Conservation (phyloP, 768 basidiomycete genomes). For the Heimioporus sp. region DNA sequence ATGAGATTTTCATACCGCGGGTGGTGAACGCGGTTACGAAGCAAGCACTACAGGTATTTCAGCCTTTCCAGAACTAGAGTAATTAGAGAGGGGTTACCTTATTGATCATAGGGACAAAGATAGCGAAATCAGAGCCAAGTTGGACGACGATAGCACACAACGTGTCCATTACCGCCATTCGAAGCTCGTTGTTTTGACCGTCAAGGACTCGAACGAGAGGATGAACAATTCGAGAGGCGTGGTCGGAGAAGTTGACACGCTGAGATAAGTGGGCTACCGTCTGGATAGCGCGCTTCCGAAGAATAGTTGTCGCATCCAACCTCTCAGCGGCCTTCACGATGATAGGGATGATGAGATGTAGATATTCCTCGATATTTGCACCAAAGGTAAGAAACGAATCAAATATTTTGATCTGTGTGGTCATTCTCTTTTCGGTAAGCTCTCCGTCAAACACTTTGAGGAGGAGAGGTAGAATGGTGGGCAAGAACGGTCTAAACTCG, state of each 20-base stretch:
- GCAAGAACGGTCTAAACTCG: slow-evolving; percentile 95
- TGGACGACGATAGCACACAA: slow-evolving; percentile 90
- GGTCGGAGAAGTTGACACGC: slow-evolving; percentile 96
- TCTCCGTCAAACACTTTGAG: slow-evolving; percentile 93
- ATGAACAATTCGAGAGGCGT: slow-evolving; percentile 95
- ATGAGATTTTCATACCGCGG: slow-evolving; percentile 86
- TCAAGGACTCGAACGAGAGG: slow-evolving; percentile 88
- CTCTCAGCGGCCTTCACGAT: slow-evolving; percentile 91
- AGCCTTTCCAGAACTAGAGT: neutral
- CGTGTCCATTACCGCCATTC: slow-evolving; percentile 87
- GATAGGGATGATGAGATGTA: slow-evolving; percentile 94
- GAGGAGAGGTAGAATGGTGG: slow-evolving; percentile 83
- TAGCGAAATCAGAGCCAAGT: slow-evolving; percentile 94
- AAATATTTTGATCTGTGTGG: slow-evolving; percentile 86
- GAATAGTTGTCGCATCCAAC: slow-evolving; percentile 62
- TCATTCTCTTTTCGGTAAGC: slow-evolving; percentile 70
- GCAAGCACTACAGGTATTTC: slow-evolving; percentile 53
- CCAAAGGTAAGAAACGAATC: slow-evolving; percentile 96
- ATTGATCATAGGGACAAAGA: slow-evolving; percentile 96
- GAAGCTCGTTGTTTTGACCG: slow-evolving; percentile 70
- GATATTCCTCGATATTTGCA: slow-evolving; percentile 94
- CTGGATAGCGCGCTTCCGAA: slow-evolving; percentile 87
- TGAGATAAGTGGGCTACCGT: slow-evolving; percentile 89
- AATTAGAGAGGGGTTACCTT: slow-evolving; percentile 52
- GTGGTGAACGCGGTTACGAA: slow-evolving; percentile 76